Conservation (phyloP, 1,284 basidiomycete species). For the Apiotrichum akiyoshidainum region DNA sequence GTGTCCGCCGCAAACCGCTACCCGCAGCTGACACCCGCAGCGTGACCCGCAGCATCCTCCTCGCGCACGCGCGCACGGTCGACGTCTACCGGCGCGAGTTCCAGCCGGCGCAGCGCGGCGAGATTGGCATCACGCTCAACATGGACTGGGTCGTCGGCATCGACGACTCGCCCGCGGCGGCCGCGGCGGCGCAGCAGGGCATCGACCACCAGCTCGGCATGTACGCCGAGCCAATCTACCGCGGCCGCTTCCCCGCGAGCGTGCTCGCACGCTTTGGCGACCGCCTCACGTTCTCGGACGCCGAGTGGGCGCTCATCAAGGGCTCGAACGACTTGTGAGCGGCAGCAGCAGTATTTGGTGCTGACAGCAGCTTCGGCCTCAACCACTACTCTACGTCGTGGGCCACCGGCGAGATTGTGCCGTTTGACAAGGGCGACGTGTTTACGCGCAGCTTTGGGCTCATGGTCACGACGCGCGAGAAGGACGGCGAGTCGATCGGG, state of each 20-base stretch:
- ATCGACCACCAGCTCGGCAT: constrained; percentile 19
- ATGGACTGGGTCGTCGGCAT: constrained; percentile 30
- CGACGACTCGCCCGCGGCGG: constrained; percentile 24
- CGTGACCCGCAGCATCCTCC: constrained; percentile 17
- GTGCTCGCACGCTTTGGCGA: constrained; percentile 11
- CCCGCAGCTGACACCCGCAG: too few species aligned
- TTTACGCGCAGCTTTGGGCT: constrained; percentile 5
- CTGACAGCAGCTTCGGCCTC: constrained; percentile 22
- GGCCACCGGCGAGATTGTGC: constrained; percentile 13
- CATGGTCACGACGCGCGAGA: constrained; percentile 20
- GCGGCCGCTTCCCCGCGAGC: constrained; percentile 6
- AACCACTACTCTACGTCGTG: constrained; percentile 30
- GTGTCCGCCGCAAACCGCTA: too few species aligned
- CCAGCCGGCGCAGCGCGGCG: constrained; percentile 23
- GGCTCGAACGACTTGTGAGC: constrained; percentile 22
- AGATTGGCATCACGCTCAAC: constrained; percentile 37
- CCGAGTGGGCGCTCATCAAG: constrained; percentile 21
- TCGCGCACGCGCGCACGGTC: constrained; percentile 29
- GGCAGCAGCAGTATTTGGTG: too few species aligned
- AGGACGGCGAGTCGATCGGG: constrained; percentile 29
- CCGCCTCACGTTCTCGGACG: constrained; percentile 12
- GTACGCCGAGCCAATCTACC: constrained; percentile 32
- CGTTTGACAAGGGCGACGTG: not conserved
- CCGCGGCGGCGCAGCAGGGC: constrained; percentile 15
- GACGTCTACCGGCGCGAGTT: constrained; percentile 29